phyloP scores from a whole-genome alignment of 768 basidiomycete species.

The Amanita exitialis region DNA sequence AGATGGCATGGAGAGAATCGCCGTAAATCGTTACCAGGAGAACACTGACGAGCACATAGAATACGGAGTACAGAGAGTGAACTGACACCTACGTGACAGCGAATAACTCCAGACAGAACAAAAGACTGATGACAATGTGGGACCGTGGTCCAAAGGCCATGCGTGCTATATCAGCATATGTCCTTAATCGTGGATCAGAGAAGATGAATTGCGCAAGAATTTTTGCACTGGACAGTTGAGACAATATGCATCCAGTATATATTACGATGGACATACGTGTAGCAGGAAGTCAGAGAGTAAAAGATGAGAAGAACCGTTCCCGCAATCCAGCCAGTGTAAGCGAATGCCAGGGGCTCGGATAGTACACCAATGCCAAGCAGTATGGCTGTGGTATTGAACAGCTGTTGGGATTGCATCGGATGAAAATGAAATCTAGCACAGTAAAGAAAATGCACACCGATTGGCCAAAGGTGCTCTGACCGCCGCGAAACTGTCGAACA shows the following conservation, averaged over 20 bases:
- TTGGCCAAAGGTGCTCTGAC: conserved; percentile 66
- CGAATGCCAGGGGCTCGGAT: conserved; percentile 84
- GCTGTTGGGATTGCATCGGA: conserved; percentile 25
- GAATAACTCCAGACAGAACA: conserved; percentile 87
- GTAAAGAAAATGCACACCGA: conserved; percentile 34
- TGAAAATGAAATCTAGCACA: not conserved
- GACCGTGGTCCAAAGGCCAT: conserved; percentile 80
- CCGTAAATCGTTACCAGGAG: conserved; percentile 85
- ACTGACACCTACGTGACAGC: conserved; percentile 47
- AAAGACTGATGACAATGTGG: conserved; percentile 48
- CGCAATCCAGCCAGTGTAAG: conserved; percentile 81
- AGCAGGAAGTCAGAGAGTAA: conserved; percentile 77
- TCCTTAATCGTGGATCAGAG: conserved; percentile 56
- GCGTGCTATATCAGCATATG: conserved; percentile 84
- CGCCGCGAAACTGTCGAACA: conserved; percentile 26
- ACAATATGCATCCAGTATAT: not conserved
- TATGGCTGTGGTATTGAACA: conserved; percentile 87
- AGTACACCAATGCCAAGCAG: conserved; percentile 84
- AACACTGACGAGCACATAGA: conserved; percentile 35
- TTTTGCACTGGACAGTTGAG: conserved; percentile 53
- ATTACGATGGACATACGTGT: conserved; percentile 53
- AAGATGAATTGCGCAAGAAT: conserved; percentile 71
- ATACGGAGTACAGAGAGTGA: not conserved
- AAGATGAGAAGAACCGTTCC: conserved; percentile 67
- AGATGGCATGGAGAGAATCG: conserved; percentile 70